These are phyloP conservation scores for Acer negundo DNA, from an alignment of 345 rosid genomes.

Conservation along the genomic window DNA sequence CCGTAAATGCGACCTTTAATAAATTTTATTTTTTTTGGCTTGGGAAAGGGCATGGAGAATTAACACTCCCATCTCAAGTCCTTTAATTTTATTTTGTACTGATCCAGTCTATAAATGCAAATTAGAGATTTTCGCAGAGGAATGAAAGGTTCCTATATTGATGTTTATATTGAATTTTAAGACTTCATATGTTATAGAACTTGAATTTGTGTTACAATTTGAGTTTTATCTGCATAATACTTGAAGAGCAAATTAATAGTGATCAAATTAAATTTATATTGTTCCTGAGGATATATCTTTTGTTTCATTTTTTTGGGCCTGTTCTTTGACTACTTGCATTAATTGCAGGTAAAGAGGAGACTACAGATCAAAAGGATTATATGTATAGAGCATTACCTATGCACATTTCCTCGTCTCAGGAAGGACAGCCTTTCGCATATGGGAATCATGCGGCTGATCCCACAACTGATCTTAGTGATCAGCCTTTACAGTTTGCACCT, in stretches of 20 bases:
- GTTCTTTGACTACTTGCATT: conserved; percentile 31
- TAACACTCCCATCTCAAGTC: not conserved
- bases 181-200: not conserved
- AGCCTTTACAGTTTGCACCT: conserved; percentile 68
- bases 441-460: conserved; percentile 60
- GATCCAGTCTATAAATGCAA: not conserved
- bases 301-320: conserved; percentile 10
- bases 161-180: not conserved
- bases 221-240: not conserved
- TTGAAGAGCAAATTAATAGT: conserved; percentile 4
- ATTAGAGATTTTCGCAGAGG: not conserved
- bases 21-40: not conserved
- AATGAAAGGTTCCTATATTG: not conserved
- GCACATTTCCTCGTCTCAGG: conserved; percentile 48
- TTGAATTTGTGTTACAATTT: not conserved
- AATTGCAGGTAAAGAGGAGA: conserved; percentile 49
- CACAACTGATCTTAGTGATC: conserved; percentile 52
- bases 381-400: conserved; percentile 32
- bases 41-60: not conserved
- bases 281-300: not conserved
- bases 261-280: conserved; percentile 11
- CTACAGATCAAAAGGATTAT: conserved; percentile 37
- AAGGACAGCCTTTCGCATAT: conserved; percentile 51
- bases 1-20: not conserved
- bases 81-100: not conserved